Conservation (phyloP, 1,284 basidiomycete genomes). For the Trametes sp. region DNA sequence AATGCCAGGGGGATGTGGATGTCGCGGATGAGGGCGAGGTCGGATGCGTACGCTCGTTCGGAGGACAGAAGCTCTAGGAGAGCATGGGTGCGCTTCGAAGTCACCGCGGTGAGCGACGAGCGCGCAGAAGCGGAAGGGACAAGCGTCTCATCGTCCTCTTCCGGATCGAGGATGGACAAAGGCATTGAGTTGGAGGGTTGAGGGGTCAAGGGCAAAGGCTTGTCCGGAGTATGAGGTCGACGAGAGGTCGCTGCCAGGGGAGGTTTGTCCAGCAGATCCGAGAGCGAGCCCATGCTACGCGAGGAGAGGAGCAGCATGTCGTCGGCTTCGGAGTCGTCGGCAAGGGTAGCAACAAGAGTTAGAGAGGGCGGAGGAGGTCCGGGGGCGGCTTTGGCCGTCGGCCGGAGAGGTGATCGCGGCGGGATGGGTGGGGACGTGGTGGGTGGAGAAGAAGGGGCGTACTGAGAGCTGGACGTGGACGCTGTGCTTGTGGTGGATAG, state of each 20-base stretch:
- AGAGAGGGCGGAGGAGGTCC: conserved; percentile 17
- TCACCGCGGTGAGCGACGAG: conserved; percentile 27
- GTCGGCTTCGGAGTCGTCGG: conserved; percentile 24
- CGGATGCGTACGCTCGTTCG: conserved; percentile 88
- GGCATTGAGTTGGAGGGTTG: conserved; percentile 26
- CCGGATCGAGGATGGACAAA: conserved; percentile 24
- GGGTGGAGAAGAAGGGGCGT: conserved; percentile 34
- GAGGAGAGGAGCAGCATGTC: conserved; percentile 40
- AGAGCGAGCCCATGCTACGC: conserved; percentile 42
- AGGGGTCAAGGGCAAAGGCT: conserved; percentile 43
- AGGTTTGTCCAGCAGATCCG: conserved; percentile 39
- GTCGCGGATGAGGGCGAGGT: conserved; percentile 85
- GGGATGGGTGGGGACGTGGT: conserved; percentile 42
- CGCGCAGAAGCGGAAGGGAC: conserved; percentile 31
- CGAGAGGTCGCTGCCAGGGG: conserved; percentile 15
- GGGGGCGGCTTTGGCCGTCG: conserved; percentile 22
- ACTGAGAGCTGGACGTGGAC: conserved; percentile 28
- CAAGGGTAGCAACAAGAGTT: conserved; percentile 10
- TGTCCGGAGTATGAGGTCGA: conserved; percentile 40
- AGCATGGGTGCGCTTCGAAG: conserved; percentile 83
- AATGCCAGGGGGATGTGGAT: conserved; percentile 83
- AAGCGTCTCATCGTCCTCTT: conserved; percentile 27
- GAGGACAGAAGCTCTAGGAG: conserved; percentile 85
- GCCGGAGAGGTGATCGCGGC: conserved; percentile 42
- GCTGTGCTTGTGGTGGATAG: conserved; percentile 29